Percentiles rank a stretch among this genome's conserved stretches.
phyloP scores from a whole-genome alignment of 306 rosid species.

The Vicia faba region DNA sequence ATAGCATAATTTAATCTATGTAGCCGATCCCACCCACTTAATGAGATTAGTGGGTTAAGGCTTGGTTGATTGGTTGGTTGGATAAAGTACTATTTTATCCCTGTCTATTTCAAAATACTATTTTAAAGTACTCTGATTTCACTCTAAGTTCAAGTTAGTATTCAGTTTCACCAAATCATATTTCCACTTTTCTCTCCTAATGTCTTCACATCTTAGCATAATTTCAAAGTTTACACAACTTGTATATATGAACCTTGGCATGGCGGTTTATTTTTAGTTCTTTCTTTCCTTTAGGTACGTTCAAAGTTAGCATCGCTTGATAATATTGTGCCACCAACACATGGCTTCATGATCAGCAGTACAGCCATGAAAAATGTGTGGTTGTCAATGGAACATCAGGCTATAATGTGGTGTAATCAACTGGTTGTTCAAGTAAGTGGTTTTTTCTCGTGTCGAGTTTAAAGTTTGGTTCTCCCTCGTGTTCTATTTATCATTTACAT shows the following conservation, averaged over 20 bases:
- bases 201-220: constrained; percentile 20
- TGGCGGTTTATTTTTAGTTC: constrained; percentile 23
- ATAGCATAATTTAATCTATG: too few species aligned
- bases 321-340: constrained; percentile 93
- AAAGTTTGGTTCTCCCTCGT: constrained; percentile 29
- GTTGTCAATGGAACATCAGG: constrained; percentile 99
- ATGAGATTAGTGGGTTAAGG: too few species aligned
- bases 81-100: background rate
- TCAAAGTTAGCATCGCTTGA: constrained; percentile 83
- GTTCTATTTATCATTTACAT: constrained; percentile 41
- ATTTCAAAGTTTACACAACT: constrained; percentile 24
- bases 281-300: constrained; percentile 62
- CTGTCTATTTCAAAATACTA: background rate
- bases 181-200: constrained; percentile 7
- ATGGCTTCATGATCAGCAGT: constrained; percentile 96
- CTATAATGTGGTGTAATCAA: constrained; percentile 96
- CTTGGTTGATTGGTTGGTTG: too few species aligned
- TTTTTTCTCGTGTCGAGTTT: constrained; percentile 22
- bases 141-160: background rate
- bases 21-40: too few species aligned
- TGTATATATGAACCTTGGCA: constrained; percentile 33
- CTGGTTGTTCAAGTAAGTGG: constrained; percentile 84
- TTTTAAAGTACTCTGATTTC: constrained; percentile 6
- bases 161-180: constrained; percentile 17
- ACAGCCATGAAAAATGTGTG: constrained; percentile 94